A percentile compares a stretch with the other conserved stretches of the same genome.
phyloP scores from a whole-genome alignment of 1,139 yeast genomes.

The Pichia sp. region DNA sequence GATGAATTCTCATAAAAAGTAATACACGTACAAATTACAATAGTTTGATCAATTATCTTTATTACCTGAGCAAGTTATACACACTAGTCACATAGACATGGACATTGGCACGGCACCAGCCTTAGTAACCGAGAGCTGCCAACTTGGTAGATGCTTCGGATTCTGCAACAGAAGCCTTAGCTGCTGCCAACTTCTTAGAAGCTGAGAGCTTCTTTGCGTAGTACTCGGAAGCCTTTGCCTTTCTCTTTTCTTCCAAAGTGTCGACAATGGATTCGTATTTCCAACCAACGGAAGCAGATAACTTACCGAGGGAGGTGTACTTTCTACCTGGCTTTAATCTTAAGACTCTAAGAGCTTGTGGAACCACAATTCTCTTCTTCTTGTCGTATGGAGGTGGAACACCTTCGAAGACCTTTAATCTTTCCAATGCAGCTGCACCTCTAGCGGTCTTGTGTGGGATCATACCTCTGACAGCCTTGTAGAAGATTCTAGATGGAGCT shows the following conservation, averaged over 20 bases:
- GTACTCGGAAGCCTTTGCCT: constrained; percentile 98
- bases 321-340: constrained; percentile 99
- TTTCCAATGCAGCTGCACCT: constrained; percentile 99
- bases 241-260: constrained; percentile 99
- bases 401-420: constrained; percentile 99
- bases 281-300: constrained; percentile 98
- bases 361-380: constrained; percentile 99
- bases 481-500: constrained; percentile 99
- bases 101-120: no score
- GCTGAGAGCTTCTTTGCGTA: constrained; percentile 98
- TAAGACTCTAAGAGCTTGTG: constrained; percentile 98
- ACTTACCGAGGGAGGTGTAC: constrained; percentile 97
- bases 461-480: constrained; percentile 99
- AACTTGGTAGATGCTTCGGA: constrained; percentile 70
- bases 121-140: constrained; percentile 78
- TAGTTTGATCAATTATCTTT: no score
- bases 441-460: constrained; percentile 99
- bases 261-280: constrained; percentile 98
- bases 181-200: constrained; percentile 76
- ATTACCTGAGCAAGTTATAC: no score
- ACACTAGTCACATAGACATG: no score
- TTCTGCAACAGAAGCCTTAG: constrained; percentile 71
- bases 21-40: no score
- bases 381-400: constrained; percentile 99
- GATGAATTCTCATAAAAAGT: no score